These are phyloP conservation scores for Elongisporangium undulatum DNA, from an alignment of 352 stramenopile species.

Conservation along the genomic window DNA sequence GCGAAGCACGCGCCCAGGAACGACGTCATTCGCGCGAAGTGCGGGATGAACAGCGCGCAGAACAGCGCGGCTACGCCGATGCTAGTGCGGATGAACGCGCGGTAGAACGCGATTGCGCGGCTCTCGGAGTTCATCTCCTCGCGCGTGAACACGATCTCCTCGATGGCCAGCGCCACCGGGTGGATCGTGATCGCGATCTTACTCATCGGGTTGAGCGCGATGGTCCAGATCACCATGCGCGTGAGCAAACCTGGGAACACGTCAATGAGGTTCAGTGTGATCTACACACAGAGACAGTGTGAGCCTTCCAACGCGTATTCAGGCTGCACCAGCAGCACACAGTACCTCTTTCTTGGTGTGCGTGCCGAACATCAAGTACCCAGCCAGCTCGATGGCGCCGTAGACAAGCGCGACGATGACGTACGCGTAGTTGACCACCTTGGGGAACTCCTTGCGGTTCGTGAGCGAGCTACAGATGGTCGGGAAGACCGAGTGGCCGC, in stretches of 20 bases:
- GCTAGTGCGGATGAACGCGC: slow-evolving; percentile 55
- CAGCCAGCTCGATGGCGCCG: slow-evolving; percentile 61
- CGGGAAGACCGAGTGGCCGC: slow-evolving; percentile 85
- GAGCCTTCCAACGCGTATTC: not conserved
- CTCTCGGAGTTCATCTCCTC: slow-evolving; percentile 24
- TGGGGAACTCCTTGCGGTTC: slow-evolving; percentile 53
- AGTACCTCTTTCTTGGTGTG: slow-evolving; percentile 70
- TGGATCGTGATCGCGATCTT: slow-evolving; percentile 87
- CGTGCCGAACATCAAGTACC: slow-evolving; percentile 82
- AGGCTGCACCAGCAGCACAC: not conserved
- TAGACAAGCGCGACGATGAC: slow-evolving; percentile 70
- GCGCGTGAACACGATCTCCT: slow-evolving; percentile 64
- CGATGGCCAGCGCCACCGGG: slow-evolving; percentile 66
- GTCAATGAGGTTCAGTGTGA: slow-evolving; percentile 78
- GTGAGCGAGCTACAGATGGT: slow-evolving; percentile 86
- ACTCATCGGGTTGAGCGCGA: slow-evolving; percentile 85
- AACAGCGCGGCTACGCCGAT: slow-evolving; percentile 52
- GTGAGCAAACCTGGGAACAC: slow-evolving; percentile 58
- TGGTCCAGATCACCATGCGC: slow-evolving; percentile 70
- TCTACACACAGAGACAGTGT: slow-evolving; percentile 9
- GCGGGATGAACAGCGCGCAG: slow-evolving; percentile 68
- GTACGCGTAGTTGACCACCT: slow-evolving; percentile 73
- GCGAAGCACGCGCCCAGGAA: slow-evolving; percentile 85
- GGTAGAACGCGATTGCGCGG: slow-evolving; percentile 40
- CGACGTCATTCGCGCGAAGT: slow-evolving; percentile 81